Base-by-base conservation (phyloP, 179 eudicot species). In the Amaranthus tricolor region DNA sequence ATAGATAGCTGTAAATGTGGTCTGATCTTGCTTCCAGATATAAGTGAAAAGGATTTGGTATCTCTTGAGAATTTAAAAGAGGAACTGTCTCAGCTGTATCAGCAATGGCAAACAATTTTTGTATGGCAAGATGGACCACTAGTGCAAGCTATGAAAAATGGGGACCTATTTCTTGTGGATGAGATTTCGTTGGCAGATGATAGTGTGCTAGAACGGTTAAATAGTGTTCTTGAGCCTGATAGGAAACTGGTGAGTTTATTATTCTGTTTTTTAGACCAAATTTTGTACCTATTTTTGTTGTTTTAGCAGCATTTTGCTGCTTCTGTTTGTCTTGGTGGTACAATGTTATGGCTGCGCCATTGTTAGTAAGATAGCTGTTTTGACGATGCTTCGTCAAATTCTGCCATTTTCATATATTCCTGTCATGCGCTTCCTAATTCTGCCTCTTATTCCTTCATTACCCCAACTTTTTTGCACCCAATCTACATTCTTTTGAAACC, bases 151-250 rank as follows among this genome's bases (percentile, higher is more conserved):
- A 96, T 96, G 99, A 93, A 88, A 84, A 84, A 81, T 43, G 99
- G 97, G 45, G 92, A 91, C 75, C 73, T 96, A 44, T 84, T 96
- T 80, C 98, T 96, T 80, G 99, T 93, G 73, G 99, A 96, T 74
- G 99, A 96, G 81, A 93, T 96, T 70, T 96, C 99, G 62, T 85
- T 96, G 83, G 99, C 99, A 20, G 99, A 96, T 87, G 99, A 96
- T 72, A 93, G 99, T 77, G 98, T 96, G 48, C 89, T 96, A 61
- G 99, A 96, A 85, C 89, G 99, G 76, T 74, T 96, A 81, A 96
- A 96, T 82, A 96, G 99, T 83, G 98, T 96, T 76, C 85, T 96
- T 74, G 99, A 96, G 84, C 97, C 99, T 17, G 98, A 96, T 76
- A 90, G 99, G 86, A 93, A 87, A 80, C 81, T 96, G 96, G 98